Percentiles rank a stretch among this genome's conserved stretches.
These are phyloP conservation scores for Exidia glandulosa DNA, from an alignment of 768 basidiomycete species.

Conservation along the genomic window DNA sequence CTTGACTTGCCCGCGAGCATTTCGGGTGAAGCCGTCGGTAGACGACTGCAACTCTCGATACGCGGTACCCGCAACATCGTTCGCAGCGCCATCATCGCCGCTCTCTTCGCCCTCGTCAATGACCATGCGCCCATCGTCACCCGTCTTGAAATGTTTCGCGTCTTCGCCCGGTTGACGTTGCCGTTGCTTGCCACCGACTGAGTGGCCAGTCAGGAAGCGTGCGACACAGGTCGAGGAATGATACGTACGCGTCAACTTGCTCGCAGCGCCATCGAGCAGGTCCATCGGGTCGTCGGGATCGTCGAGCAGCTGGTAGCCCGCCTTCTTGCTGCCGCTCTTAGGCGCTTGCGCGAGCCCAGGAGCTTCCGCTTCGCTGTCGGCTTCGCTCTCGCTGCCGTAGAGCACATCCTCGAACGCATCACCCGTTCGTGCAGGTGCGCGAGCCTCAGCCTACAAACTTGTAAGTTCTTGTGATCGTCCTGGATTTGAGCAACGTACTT, in stretches of 20 bases:
- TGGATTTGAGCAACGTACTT: conserved; percentile 19
- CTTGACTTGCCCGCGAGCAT: conserved; percentile 73
- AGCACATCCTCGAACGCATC: conserved; percentile 96
- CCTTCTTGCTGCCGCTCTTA: conserved; percentile 27
- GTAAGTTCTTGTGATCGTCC: neutral
- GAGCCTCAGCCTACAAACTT: conserved; percentile 9
- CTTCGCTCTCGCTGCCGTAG: conserved; percentile 92
- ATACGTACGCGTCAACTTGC: conserved; percentile 56
- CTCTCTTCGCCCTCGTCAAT: conserved; percentile 37
- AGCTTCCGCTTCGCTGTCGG: conserved; percentile 58
- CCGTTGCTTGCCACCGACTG: conserved; percentile 36
- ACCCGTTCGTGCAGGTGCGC: conserved; percentile 43
- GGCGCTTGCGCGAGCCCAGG: conserved; percentile 22
- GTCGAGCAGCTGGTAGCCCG: conserved; percentile 58
- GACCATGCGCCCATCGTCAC: conserved; percentile 75
- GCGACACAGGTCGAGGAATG: neutral
- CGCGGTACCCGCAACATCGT: conserved; percentile 59
- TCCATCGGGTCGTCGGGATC: conserved; percentile 96
- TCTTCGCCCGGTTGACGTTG: conserved; percentile 79
- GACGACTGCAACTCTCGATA: conserved; percentile 78
- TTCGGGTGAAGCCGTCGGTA: conserved; percentile 82
- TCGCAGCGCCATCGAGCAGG: conserved; percentile 68
- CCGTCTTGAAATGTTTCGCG: conserved; percentile 75
- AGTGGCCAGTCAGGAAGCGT: neutral
- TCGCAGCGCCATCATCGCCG: conserved; percentile 27